Conservation (phyloP, 768 basidiomycete species). For the Pilatotrama ljubarskyi region DNA sequence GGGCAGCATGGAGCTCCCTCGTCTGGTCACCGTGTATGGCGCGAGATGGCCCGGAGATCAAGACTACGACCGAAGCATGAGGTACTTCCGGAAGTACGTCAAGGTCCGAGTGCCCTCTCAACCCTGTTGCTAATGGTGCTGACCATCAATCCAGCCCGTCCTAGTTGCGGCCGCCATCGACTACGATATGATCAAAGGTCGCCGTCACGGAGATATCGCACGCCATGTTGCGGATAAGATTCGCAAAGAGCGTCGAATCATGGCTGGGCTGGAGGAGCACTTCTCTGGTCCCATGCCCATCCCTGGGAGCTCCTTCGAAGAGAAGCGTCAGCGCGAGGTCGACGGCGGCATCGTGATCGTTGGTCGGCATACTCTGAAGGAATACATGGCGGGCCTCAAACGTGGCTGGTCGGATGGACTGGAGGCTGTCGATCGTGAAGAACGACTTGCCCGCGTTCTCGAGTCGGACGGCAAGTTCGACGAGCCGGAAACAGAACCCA, state of each 20-base stretch:
- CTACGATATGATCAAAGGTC: constrained; percentile 80
- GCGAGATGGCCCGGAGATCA: constrained; percentile 95
- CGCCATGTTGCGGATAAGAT: constrained; percentile 72
- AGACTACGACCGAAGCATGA: constrained; percentile 79
- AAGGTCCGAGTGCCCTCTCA: constrained; percentile 62
- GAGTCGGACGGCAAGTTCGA: constrained; percentile 79
- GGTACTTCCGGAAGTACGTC: constrained; percentile 95
- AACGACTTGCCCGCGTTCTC: constrained; percentile 62
- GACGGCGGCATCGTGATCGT: constrained; percentile 86
- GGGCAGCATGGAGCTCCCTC: constrained; percentile 61
- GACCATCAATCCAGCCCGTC: constrained; percentile 63
- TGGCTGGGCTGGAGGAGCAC: constrained; percentile 62
- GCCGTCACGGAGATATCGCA: constrained; percentile 85
- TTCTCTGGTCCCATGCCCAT: constrained; percentile 43
- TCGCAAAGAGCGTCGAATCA: constrained; percentile 65
- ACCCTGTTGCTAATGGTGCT: constrained; percentile 12
- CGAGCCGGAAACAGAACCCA: constrained; percentile 46
- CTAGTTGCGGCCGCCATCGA: constrained; percentile 94
- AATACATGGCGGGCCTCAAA: constrained; percentile 86
- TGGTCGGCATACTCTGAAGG: constrained; percentile 90
- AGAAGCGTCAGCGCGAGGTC: constrained; percentile 57
- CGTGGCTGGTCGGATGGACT: constrained; percentile 81
- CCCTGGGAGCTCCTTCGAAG: constrained; percentile 53
- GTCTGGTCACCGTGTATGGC: constrained; percentile 85
- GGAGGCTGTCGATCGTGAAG: constrained; percentile 69